A percentile compares a stretch with the other conserved stretches of the same genome.
These are phyloP conservation scores for Aurantiochytrium sp. DNA, from an alignment of 108 stramenopile genomes.

Conservation along the genomic window DNA sequence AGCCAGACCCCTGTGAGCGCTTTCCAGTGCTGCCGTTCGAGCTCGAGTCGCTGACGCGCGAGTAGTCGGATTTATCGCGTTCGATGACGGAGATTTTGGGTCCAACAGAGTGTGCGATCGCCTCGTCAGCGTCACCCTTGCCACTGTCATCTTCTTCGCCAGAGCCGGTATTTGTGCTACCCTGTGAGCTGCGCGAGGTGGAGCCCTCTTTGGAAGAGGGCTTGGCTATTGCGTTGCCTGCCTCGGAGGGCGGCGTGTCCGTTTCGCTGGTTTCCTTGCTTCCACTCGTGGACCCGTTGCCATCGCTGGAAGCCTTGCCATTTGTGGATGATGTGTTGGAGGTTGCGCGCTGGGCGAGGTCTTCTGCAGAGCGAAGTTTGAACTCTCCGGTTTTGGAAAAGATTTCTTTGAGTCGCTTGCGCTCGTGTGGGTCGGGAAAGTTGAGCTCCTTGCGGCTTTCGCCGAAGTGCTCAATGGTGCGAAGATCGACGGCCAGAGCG, in stretches of 20 bases:
- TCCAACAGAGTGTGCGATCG: background rate
- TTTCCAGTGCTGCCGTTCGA: background rate
- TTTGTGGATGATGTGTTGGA: background rate
- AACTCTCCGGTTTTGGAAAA: background rate
- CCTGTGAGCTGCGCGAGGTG: background rate
- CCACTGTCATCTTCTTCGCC: background rate
- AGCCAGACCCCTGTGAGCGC: background rate
- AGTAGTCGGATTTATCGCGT: background rate
- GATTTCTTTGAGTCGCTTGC: conserved; percentile 3
- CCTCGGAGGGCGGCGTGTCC: background rate
- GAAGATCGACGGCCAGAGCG: background rate
- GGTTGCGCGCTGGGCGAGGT: background rate
- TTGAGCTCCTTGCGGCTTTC: conserved; percentile 15
- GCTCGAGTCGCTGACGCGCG: background rate
- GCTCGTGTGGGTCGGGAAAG: background rate
- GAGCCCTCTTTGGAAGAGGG: background rate
- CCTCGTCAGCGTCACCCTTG: background rate
- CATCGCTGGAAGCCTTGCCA: background rate
- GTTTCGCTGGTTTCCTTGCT: background rate
- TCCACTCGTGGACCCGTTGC: background rate
- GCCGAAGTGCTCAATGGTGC: conserved; percentile 4
- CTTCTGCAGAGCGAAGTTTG: background rate
- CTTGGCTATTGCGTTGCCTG: background rate
- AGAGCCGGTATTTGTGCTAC: background rate
- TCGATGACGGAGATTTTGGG: background rate